Evolutionary conservation across 202 grass and related monocot genomes (phyloP).

Genomic region (Dendrocalamus latiflorus): DNA sequence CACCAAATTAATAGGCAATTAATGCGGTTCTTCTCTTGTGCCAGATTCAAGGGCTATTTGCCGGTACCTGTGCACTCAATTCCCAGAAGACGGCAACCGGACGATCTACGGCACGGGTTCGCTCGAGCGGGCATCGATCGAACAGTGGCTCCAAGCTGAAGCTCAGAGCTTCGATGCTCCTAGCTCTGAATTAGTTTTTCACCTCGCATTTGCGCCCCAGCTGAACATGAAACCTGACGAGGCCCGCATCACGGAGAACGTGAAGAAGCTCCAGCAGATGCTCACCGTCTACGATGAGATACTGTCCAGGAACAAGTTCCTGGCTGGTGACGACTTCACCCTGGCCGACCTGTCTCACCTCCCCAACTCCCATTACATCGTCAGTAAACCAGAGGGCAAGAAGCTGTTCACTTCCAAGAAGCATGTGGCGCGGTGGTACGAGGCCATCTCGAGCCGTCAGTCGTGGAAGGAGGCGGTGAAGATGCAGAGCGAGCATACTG

Average conservation of each 20-base stretch:
- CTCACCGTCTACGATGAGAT: conserved; percentile 62
- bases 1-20: not conserved
- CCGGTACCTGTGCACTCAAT: conserved; percentile 53
- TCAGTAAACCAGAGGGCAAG: conserved; percentile 18
- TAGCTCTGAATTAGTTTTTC: conserved; percentile 74
- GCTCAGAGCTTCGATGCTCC: conserved; percentile 60
- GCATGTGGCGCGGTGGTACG: conserved; percentile 69
- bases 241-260: conserved; percentile 39
- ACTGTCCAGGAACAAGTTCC: conserved; percentile 45
- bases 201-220: conserved; percentile 64
- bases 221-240: conserved; percentile 36
- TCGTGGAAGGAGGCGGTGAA: conserved; percentile 66
- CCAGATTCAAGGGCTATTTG: conserved; percentile 77
- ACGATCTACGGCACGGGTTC: conserved; percentile 52
- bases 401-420: conserved; percentile 66
- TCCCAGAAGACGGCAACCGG: conserved; percentile 53
- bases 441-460: conserved; percentile 39
- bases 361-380: conserved; percentile 72
- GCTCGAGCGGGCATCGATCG: conserved; percentile 74
- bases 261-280: conserved; percentile 49
- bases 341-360: conserved; percentile 87
- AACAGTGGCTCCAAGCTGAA: conserved; percentile 83
- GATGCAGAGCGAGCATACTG: conserved; percentile 75
- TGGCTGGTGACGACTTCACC: conserved; percentile 78
- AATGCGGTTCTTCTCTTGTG: not conserved